Evolutionary conservation across 148 eudicot genomes (phyloP), one percentile per base, ranked within the genome.

Genomic region (Drosera capensis): DNA sequence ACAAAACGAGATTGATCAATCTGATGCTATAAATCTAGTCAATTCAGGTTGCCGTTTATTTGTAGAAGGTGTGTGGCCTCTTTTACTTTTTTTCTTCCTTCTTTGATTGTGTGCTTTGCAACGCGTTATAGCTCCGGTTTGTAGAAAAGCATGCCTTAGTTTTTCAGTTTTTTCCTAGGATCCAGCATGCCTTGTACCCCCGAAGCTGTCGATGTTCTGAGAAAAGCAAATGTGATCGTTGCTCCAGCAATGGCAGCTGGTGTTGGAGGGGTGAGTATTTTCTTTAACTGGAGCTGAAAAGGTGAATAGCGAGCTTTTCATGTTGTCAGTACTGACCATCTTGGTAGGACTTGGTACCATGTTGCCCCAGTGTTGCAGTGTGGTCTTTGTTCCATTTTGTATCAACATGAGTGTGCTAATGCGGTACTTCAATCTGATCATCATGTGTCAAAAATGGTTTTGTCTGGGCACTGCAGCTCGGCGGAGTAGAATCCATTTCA

Each of bases 171-270:
- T 41, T 23, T 30, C 36, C 49, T 58, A 92, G 99, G 99, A 56
- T 92, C 99, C 30, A 65, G 66, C 58, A 92, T 92, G 99, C 95
- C 99, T 15, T 81, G 95, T 59, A 78, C 83, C 13, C 85, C 94
- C 46, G 99, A 85, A 68, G 99, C 99, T 45, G 76, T 71, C 59
- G 99, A 92, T 54, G 75, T 85, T 40, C 60, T 92, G 45, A 74
- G 85, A 52, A 86, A 82, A 68, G 94, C 86, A 28, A 92, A 76
- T 60, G 85, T 92, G 62, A 57, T 85, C 23, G 66, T 85, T 62
- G 99, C 88, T 56, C 99, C 99, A 61, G 75, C 99, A 45, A 79
- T 85, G 72, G 99, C 99, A 54, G 94, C 95, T 45, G 99, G 99
- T 71, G 86, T 74, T 25, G 95, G 94, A 63, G 99, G 99, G 94